phyloP scores from a whole-genome alignment of 164 flowering plant species.

The Sextonia rubra region DNA sequence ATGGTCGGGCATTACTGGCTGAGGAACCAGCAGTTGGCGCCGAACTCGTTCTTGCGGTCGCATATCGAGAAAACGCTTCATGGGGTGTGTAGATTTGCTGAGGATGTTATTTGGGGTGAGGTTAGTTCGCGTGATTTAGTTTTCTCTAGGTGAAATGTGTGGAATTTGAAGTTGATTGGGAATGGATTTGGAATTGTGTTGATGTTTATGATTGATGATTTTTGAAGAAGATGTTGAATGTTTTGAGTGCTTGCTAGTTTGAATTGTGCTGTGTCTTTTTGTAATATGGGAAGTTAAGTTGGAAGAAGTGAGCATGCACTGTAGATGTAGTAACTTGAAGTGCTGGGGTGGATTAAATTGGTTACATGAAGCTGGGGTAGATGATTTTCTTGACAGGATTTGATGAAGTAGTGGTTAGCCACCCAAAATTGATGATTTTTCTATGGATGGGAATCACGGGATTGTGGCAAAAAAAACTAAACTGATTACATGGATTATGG shows the following conservation, averaged over 20 bases:
- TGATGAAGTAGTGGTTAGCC: no score
- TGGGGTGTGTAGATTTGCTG: constrained; percentile 57
- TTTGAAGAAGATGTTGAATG: no score
- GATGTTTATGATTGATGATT: background rate
- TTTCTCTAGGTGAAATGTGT: no score
- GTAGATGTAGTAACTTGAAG: no score
- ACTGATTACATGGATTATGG: background rate
- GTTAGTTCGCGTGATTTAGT: constrained; percentile 52
- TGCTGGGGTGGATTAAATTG: no score
- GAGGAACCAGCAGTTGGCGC: constrained; percentile 56
- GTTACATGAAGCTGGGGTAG: no score
- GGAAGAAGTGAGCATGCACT: no score
- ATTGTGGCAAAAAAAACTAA: no score
- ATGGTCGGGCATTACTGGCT: constrained; percentile 99
- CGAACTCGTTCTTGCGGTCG: constrained; percentile 39
- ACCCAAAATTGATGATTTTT: background rate
- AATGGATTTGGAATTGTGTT: background rate
- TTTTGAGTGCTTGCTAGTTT: background rate
- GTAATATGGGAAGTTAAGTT: no score
- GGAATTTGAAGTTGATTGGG: background rate
- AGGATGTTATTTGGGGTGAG: constrained; percentile 74
- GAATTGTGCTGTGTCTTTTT: background rate
- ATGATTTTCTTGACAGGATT: no score
- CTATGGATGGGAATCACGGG: no score
- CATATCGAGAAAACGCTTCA: constrained; percentile 77